A percentile compares a stretch with the other conserved stretches of the same genome.
These are phyloP conservation scores for Syncephalis fuscata DNA, from an alignment of 371 early-diverging fungal genomes.

Conservation along the genomic window DNA sequence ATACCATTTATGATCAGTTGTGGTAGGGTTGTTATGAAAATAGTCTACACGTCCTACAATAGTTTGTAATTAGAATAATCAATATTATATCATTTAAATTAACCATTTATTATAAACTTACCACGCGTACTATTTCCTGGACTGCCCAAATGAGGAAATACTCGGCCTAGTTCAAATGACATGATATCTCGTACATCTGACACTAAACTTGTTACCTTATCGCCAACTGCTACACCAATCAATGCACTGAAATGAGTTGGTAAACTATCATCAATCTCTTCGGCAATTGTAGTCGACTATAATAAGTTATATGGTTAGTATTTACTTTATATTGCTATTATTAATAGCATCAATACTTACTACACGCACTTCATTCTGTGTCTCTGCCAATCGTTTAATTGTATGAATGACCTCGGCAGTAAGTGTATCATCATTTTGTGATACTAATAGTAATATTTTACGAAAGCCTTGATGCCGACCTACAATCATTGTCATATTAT, in stretches of 20 bases:
- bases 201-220: constrained; percentile 3
- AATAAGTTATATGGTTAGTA: too few species aligned
- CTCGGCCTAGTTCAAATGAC: constrained; percentile 2
- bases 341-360: constrained; percentile 2
- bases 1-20: too few species aligned
- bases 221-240: constrained; percentile 3
- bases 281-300: too few species aligned
- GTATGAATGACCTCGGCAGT: constrained; percentile 17
- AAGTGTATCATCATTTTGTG: constrained; percentile 11
- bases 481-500: background rate
- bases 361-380: constrained; percentile 3
- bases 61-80: background rate
- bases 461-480: constrained; percentile 16
- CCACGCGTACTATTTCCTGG: background rate
- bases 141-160: background rate
- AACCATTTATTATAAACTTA: background rate
- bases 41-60: background rate
- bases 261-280: background rate
- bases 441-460: constrained; percentile 16
- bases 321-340: too few species aligned
- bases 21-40: background rate
- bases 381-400: constrained; percentile 17
- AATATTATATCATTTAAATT: background rate
- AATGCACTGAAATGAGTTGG: constrained; percentile 1
- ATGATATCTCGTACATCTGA: constrained; percentile 4